Conservation (phyloP, 176 grass and related monocot species). For the Avena insularis region DNA sequence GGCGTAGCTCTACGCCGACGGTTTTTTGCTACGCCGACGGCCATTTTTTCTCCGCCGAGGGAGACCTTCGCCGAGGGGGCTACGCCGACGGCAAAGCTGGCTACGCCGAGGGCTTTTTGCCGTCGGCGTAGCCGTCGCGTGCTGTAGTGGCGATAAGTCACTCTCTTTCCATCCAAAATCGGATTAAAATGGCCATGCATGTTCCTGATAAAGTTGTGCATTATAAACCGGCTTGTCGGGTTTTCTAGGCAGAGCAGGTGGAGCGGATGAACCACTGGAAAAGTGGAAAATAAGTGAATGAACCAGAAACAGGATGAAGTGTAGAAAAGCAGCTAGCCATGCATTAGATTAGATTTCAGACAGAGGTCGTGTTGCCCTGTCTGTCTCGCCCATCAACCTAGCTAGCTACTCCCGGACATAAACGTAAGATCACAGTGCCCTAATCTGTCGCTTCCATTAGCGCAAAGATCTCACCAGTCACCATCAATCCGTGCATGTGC, state of each 20-base stretch:
- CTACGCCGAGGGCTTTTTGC: too few species aligned
- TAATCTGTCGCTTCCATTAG: constrained; percentile 10
- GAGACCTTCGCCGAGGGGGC: too few species aligned
- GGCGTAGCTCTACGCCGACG: too few species aligned
- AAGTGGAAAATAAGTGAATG: background rate
- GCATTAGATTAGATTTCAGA: background rate
- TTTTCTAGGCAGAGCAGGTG: constrained; percentile 36
- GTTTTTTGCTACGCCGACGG: too few species aligned
- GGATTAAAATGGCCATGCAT: background rate
- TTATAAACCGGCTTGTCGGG: constrained; percentile 15
- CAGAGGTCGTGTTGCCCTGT: background rate
- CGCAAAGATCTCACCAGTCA: background rate
- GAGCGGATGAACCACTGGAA: constrained; percentile 42
- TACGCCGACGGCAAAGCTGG: too few species aligned
- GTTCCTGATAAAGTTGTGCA: background rate
- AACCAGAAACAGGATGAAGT: background rate
- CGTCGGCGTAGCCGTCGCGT: too few species aligned
- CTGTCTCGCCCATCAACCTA: constrained; percentile 14
- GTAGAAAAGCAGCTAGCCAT: background rate
- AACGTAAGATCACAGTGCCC: constrained; percentile 37
- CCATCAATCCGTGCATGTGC: background rate
- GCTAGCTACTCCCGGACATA: constrained; percentile 6
- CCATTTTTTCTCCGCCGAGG: too few species aligned
- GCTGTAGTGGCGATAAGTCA: background rate
- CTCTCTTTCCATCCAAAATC: background rate